Conservation (phyloP, 768 basidiomycete genomes). For the Mycena venus region DNA sequence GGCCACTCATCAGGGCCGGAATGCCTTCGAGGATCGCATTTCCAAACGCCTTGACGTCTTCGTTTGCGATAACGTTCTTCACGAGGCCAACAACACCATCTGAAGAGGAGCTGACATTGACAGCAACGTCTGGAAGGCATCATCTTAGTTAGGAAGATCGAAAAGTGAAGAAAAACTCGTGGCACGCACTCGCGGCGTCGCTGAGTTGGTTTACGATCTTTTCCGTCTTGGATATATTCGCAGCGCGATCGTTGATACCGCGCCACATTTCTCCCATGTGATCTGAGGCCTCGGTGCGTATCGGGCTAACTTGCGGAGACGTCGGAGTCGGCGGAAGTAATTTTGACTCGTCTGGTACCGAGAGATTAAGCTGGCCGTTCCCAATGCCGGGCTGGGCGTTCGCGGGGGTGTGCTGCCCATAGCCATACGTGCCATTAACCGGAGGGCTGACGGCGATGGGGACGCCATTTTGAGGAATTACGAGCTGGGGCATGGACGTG, state of each 20-base stretch:
- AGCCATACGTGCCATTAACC: neutral
- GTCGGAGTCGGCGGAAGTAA: slow-evolving; percentile 12
- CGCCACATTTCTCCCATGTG: slow-evolving; percentile 15
- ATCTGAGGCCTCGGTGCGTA: neutral
- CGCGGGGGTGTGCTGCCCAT: too few relatives aligned
- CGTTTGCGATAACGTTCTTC: neutral
- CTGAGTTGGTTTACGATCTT: slow-evolving; percentile 13
- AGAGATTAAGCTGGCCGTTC: neutral
- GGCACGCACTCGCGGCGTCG: slow-evolving; percentile 16
- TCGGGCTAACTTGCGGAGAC: slow-evolving; percentile 4
- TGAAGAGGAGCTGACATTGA: neutral
- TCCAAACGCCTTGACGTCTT: slow-evolving; percentile 2
- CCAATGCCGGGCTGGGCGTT: neutral
- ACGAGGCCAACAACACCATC: slow-evolving; percentile 11
- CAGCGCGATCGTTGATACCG: neutral
- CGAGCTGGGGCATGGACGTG: slow-evolving; percentile 6
- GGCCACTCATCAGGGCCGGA: slow-evolving; percentile 18
- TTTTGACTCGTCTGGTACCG: neutral
- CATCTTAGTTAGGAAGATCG: neutral
- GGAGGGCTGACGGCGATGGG: neutral
- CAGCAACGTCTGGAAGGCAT: neutral
- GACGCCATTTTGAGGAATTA: neutral
- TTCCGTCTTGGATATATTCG: slow-evolving; percentile 7
- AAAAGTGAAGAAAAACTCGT: neutral
- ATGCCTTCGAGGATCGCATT: slow-evolving; percentile 25